Evolutionary conservation across 2,329 filamentous ascomycete genomes (phyloP).

Genomic region (Madurella mycetomatis): DNA sequence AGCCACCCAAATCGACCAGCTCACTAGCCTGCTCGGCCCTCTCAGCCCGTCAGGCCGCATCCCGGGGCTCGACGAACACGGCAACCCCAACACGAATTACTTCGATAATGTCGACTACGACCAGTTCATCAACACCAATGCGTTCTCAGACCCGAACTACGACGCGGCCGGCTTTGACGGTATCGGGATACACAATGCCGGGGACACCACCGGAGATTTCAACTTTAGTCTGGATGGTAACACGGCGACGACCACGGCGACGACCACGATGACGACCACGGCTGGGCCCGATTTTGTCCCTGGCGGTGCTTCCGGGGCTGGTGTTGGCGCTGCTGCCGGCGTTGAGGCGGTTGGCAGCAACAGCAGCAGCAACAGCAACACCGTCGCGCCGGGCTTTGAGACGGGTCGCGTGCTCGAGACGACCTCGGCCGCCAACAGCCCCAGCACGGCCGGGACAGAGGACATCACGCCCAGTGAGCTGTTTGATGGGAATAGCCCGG

Average conservation of each 20-base stretch:
- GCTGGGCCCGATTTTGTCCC: conserved; percentile 21
- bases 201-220: conserved; percentile 33
- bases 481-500: conserved; percentile 27
- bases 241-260: conserved; percentile 9
- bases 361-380: background rate
- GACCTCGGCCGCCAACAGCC: conserved; percentile 31
- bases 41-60: conserved; percentile 76
- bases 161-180: conserved; percentile 2
- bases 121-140: conserved; percentile 42
- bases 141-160: conserved; percentile 31
- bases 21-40: conserved; percentile 70
- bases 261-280: conserved; percentile 15
- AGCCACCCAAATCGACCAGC: conserved; percentile 67
- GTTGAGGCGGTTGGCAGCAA: background rate
- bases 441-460: conserved; percentile 47
- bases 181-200: background rate
- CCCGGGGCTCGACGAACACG: conserved; percentile 57
- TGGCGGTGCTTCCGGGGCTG: background rate
- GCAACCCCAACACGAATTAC: conserved; percentile 31
- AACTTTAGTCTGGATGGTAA: conserved; percentile 46
- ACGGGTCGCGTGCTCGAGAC: conserved; percentile 20
- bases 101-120: conserved; percentile 44
- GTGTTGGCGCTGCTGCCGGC: conserved; percentile 19
- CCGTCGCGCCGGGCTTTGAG: conserved; percentile 7
- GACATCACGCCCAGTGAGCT: conserved; percentile 44